Conservation (phyloP, 441 rosid genomes). For the Pelargonium fulgidum region DNA sequence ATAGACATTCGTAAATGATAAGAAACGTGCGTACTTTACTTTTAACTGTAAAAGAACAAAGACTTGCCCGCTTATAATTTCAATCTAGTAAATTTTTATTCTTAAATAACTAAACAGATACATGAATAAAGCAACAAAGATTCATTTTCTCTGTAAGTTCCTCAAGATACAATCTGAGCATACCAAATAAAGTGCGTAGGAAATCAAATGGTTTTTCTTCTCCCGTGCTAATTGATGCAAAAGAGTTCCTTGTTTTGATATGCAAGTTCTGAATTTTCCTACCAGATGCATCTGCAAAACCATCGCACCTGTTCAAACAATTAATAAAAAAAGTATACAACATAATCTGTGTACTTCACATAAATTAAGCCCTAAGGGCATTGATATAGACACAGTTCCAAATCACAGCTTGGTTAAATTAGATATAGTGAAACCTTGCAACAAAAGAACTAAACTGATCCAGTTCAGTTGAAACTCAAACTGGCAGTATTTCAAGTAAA, state of each 20-base stretch:
- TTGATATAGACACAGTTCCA: neutral
- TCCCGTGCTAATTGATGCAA: constrained; percentile 54
- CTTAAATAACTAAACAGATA: neutral
- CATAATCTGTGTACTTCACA: neutral
- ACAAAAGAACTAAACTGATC: neutral
- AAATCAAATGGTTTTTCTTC: constrained; percentile 78
- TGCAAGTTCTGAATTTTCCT: constrained; percentile 38
- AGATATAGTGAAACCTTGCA: neutral
- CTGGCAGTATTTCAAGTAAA: neutral
- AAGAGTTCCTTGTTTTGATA: constrained; percentile 38
- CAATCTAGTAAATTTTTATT: neutral
- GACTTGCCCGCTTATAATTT: neutral
- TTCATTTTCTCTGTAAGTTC: neutral
- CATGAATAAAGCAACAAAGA: neutral
- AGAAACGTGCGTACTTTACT: no score
- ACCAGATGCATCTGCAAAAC: constrained; percentile 44
- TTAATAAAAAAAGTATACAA: constrained; percentile 8
- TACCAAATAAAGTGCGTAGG: constrained; percentile 67
- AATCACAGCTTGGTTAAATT: neutral
- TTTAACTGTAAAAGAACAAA: neutral
- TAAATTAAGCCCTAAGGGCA: neutral
- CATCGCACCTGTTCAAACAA: constrained; percentile 25
- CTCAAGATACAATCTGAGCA: neutral
- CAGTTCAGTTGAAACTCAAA: neutral
- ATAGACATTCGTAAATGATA: no score